Base-by-base conservation (phyloP, 345 rosid species). In the Sonneratia caseolaris region DNA sequence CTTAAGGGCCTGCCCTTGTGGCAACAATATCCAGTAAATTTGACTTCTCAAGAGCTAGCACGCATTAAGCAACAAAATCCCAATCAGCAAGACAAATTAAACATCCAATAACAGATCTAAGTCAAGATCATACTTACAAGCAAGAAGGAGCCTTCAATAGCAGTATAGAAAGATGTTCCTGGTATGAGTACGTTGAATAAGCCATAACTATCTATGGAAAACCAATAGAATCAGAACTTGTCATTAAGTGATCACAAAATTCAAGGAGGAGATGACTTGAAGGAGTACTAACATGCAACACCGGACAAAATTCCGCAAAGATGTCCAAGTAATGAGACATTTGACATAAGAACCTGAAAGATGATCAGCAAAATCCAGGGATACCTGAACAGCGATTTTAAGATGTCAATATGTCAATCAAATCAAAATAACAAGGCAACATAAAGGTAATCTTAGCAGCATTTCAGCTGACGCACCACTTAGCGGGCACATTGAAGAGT, bases 301-400 rank as follows among this genome's bases (percentile, higher is more conserved):
- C 99, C 97, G 36, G 99, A 92, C 72, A 95, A 77, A 85, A 95
- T 92, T 81, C 99, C 98, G 56, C 94, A 92, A 45, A 95, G 87
- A 76, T 92, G 99, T 68, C 99, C 99, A 56, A 95, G 94, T 72
- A 95, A 87, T 3, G 99, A 95, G 62, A 95, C 94, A 74, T 95
- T 95, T 72, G 94, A 73, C 97, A 95, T 89, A 68, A 95, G 90
- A 81, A 90, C 78, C 84, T 92, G 97, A 83, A 95, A 89, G 49
- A 75, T 82, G 45, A 95, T 72, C 80, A 95, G 77, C 59, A 95
- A 81, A 78, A 92, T 81, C 85, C 91, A 89, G 3, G 91, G 93
- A 87, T 92, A 95, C 89, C 98, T 94, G 84, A 70, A 80, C 64
- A 70, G 81, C 22, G 42, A 64, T 69, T 45, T 73, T 70, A 78